These are phyloP conservation scores for Flammula alnicola DNA, from an alignment of 1,284 basidiomycete genomes.

Conservation along the genomic window DNA sequence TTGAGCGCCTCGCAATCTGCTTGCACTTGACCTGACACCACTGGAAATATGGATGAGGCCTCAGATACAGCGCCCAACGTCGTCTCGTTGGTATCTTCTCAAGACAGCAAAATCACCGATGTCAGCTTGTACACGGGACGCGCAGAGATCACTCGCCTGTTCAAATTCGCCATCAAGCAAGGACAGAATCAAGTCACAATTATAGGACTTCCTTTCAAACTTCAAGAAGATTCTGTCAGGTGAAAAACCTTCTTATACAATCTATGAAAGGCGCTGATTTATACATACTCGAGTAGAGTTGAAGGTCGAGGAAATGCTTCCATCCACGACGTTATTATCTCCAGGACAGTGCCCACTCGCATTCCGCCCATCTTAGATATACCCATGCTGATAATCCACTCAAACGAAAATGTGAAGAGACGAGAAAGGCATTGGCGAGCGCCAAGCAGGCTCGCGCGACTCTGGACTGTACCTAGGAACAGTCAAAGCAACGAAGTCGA, in stretches of 20 bases:
- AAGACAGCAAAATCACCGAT: slow-evolving; percentile 17
- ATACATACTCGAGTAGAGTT: slow-evolving; percentile 24
- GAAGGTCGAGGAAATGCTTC: slow-evolving; percentile 36
- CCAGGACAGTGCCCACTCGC: slow-evolving; percentile 4
- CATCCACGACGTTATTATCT: slow-evolving; percentile 36
- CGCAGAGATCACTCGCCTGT: slow-evolving; percentile 28
- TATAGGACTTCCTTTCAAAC: slow-evolving; percentile 19
- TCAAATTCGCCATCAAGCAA: slow-evolving; percentile 18
- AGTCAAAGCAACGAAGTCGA: slow-evolving; percentile 23
- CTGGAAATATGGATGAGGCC: neutral
- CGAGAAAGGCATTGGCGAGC: slow-evolving; percentile 21
- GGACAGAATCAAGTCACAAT: slow-evolving; percentile 28
- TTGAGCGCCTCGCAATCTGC: no score
- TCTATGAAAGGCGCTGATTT: neutral
- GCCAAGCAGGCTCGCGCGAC: slow-evolving; percentile 21
- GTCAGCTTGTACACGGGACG: slow-evolving; percentile 26
- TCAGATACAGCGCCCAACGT: neutral
- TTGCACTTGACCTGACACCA: no score
- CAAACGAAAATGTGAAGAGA: slow-evolving; percentile 11
- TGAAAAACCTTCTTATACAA: neutral
- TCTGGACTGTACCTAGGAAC: slow-evolving; percentile 30
- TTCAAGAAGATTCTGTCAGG: slow-evolving; percentile 25
- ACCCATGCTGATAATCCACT: slow-evolving; percentile 1
- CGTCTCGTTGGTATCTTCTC: slow-evolving; percentile 21
- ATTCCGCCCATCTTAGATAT: slow-evolving; percentile 1